A percentile compares a stretch with the other conserved stretches of the same genome.
phyloP scores from a whole-genome alignment of 495 filamentous ascomycete species.

The Penicilliopsis zonata region DNA sequence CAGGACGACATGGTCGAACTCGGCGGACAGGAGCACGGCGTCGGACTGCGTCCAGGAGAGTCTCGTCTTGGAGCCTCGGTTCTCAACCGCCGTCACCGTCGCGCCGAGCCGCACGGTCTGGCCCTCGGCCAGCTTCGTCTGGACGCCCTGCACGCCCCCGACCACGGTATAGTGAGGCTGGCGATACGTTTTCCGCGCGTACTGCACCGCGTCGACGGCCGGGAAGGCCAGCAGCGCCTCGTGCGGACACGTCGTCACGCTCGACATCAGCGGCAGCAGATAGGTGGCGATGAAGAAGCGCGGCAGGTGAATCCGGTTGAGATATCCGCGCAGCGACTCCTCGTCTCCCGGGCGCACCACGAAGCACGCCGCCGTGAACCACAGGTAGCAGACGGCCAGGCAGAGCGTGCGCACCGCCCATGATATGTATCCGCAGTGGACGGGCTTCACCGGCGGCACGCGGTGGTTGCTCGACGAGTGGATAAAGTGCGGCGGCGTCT shows the following conservation, averaged over 20 bases:
- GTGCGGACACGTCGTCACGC: constrained; percentile 40
- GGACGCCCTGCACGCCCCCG: constrained; percentile 33
- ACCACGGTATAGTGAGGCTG: constrained; percentile 36
- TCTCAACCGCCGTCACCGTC: constrained; percentile 7
- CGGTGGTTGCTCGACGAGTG: constrained; percentile 39
- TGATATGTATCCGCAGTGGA: constrained; percentile 3
- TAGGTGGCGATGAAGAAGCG: constrained; percentile 28
- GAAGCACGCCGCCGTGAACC: constrained; percentile 37
- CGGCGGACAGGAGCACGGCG: constrained; percentile 1
- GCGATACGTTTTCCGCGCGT: constrained; percentile 29
- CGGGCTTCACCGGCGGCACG: constrained; percentile 26
- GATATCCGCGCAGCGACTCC: constrained; percentile 32
- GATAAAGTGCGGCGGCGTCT: constrained; percentile 21
- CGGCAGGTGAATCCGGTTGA: constrained; percentile 33
- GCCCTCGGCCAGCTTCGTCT: constrained; percentile 24
- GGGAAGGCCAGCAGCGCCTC: constrained; percentile 37
- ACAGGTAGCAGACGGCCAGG: constrained; percentile 30
- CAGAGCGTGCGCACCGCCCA: constrained; percentile 30
- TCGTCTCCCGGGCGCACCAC: constrained; percentile 18
- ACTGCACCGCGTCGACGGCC: constrained; percentile 34
- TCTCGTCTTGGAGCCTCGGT: constrained; percentile 1
- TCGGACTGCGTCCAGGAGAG: neutral
- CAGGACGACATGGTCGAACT: constrained; percentile 25
- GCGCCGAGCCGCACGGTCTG: constrained; percentile 12
- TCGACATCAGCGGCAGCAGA: constrained; percentile 39